phyloP scores from a whole-genome alignment of 768 basidiomycete genomes.

The Xerocomellus dryophilus region DNA sequence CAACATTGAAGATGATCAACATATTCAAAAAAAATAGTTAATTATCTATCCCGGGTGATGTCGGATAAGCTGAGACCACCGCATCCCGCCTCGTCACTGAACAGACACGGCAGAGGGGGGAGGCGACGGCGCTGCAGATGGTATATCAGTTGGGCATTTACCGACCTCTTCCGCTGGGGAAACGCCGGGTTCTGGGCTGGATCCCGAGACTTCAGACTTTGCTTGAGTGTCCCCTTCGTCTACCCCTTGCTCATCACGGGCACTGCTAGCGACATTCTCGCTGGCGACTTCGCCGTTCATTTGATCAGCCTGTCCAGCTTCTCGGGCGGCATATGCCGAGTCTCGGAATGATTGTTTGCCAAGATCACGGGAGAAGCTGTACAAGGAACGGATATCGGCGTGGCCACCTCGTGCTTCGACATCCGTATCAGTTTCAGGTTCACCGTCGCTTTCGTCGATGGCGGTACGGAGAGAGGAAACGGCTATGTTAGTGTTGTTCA shows the following conservation, averaged over 20 bases:
- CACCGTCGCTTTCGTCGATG: conserved; percentile 35
- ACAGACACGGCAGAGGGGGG: conserved; percentile 32
- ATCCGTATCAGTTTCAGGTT: conserved; percentile 34
- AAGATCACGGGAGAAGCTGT: conserved; percentile 33
- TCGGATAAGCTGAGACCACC: conserved; percentile 5
- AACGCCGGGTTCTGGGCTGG: conserved; percentile 17
- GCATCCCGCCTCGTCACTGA: conserved; percentile 15
- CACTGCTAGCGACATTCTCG: conserved; percentile 11
- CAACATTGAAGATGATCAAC: conserved; percentile 33
- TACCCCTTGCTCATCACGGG: conserved; percentile 10
- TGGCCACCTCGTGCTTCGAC: conserved; percentile 27
- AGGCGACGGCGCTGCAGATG: conserved; percentile 29
- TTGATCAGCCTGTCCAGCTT: conserved; percentile 17
- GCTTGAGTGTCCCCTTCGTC: conserved; percentile 8
- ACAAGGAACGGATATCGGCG: conserved; percentile 31
- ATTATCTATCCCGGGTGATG: conserved; percentile 24
- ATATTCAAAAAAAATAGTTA: conserved; percentile 33
- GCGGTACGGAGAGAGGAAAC: conserved; percentile 35
- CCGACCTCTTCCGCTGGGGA: conserved; percentile 24
- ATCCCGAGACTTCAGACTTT: conserved; percentile 16
- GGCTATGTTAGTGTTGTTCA: conserved; percentile 36
- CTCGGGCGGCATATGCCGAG: conserved; percentile 26
- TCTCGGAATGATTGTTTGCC: conserved; percentile 25
- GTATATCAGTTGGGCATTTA: conserved; percentile 22
- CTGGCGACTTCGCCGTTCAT: conserved; percentile 22